Base-by-base conservation (phyloP, 2,329 filamentous ascomycete species). In the Rugonectria rugulosa region DNA sequence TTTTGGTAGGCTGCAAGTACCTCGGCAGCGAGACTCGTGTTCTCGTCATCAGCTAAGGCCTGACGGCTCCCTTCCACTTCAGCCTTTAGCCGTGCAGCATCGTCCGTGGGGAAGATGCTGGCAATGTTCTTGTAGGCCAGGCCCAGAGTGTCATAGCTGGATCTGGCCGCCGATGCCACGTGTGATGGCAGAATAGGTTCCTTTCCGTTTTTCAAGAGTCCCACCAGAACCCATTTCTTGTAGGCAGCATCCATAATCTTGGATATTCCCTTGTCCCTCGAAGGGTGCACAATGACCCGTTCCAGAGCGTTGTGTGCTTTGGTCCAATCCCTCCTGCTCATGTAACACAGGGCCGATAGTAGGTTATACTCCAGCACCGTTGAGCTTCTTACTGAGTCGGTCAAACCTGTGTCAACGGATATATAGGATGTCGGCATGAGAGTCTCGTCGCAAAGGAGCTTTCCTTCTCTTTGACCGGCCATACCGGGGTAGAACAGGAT, bases 191-290 rank as follows among this genome's bases (percentile, higher is more conserved):
- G 69, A 1, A 73, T 63, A 2, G 77, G 75, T 5, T 79, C 77
- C 65, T 79, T 84, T 62, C 92, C 93, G 48, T 87, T 77, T 6
- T 84, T 79, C 15, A 99, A 77, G 50, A 97, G 80, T 48, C 87
- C 86, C 9, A 92, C 82, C 14, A 99, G 77, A 8, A 96, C 71
- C 90, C 92, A 97, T 73, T 94, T 96, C 76, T 94, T 96, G 79
- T 96, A 94, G 6, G 91, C 91, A 62, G 97, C 92, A 4, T 90
- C 80, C 89, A 95, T 95, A 45, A 96, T 81, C 70, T 87, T 88
- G 72, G 88, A 94, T 11, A 86, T 79, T 29, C 85, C 81, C 26
- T 80, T 77, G 17, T 87, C 87, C 46, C 78, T 80, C 1, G 81
- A 79, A 1, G 92, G 91, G 53, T 88, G 87, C 3, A 87, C 84